A percentile compares a stretch with the other conserved stretches of the same genome.
phyloP scores from a whole-genome alignment of 2,329 filamentous ascomycete species.

The Teratosphaeria viscida region DNA sequence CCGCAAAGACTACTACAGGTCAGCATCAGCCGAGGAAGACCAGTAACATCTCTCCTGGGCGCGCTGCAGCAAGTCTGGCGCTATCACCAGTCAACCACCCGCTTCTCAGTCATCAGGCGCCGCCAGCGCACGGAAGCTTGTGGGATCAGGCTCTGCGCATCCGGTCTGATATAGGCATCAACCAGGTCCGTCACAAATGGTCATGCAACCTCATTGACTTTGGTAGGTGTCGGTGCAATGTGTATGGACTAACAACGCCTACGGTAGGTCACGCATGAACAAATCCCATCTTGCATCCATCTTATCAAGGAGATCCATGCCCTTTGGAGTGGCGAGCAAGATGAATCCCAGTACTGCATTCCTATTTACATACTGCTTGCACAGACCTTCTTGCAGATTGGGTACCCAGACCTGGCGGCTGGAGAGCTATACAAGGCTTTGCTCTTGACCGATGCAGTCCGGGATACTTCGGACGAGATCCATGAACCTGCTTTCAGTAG shows the following conservation, averaged over 20 bases:
- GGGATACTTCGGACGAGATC: slow-evolving; percentile 72
- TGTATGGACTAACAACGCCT: background rate
- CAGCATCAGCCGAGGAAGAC: background rate
- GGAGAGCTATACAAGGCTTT: slow-evolving; percentile 86
- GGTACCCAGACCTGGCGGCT: slow-evolving; percentile 80
- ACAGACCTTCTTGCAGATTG: slow-evolving; percentile 58
- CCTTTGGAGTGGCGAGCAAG: background rate
- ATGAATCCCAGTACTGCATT: background rate
- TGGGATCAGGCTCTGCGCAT: background rate
- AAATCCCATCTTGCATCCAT: background rate
- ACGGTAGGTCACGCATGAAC: background rate
- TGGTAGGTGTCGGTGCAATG: background rate
- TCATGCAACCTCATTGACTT: background rate
- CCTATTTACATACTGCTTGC: slow-evolving; percentile 47
- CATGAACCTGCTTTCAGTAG: slow-evolving; percentile 42
- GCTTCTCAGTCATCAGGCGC: background rate
- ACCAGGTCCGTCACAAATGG: background rate
- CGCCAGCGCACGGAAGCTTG: background rate
- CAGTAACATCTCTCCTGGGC: background rate
- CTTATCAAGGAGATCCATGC: background rate
- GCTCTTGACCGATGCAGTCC: slow-evolving; percentile 71
- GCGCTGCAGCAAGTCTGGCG: background rate
- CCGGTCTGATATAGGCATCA: background rate
- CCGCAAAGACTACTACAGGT: background rate
- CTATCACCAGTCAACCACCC: background rate